Percentiles rank a stretch among this genome's conserved stretches.
phyloP scores from a whole-genome alignment of 1,284 basidiomycete species.

The Puccinia horiana region DNA sequence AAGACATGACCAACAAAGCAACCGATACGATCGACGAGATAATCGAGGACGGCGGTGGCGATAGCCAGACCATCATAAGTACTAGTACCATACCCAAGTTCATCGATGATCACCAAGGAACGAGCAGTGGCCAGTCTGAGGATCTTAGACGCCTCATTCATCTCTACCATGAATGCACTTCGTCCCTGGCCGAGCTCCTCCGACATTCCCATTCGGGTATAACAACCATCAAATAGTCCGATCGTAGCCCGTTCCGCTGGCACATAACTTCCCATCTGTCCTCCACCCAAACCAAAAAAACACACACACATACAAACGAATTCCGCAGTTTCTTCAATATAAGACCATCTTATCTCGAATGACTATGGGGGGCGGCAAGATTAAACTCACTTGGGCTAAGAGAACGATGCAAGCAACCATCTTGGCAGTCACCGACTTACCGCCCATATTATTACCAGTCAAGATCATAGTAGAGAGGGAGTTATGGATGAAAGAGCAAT shows the following conservation, averaged over 20 bases:
- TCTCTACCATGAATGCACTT: constrained; percentile 58
- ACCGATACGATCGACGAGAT: constrained; percentile 1
- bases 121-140: constrained; percentile 52
- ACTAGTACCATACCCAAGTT: constrained; percentile 45
- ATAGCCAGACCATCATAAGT: constrained; percentile 45
- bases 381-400: constrained; percentile 53
- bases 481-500: not conserved
- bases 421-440: constrained; percentile 56
- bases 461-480: constrained; percentile 51
- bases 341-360: not conserved
- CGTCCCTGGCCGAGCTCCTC: constrained; percentile 55
- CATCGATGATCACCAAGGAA: constrained; percentile 45
- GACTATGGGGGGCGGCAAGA: not conserved
- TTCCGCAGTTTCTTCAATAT: not conserved
- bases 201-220: constrained; percentile 57
- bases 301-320: constrained; percentile 5
- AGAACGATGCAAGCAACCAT: constrained; percentile 55
- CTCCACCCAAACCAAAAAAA: constrained; percentile 21
- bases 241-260: constrained; percentile 54
- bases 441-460: constrained; percentile 59
- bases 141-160: constrained; percentile 56
- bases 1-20: constrained; percentile 52
- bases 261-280: constrained; percentile 51
- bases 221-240: constrained; percentile 54
- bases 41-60: constrained; percentile 34